Evolutionary conservation across 306 rosid species (phyloP).

Genomic region (Mimosa pudica): DNA sequence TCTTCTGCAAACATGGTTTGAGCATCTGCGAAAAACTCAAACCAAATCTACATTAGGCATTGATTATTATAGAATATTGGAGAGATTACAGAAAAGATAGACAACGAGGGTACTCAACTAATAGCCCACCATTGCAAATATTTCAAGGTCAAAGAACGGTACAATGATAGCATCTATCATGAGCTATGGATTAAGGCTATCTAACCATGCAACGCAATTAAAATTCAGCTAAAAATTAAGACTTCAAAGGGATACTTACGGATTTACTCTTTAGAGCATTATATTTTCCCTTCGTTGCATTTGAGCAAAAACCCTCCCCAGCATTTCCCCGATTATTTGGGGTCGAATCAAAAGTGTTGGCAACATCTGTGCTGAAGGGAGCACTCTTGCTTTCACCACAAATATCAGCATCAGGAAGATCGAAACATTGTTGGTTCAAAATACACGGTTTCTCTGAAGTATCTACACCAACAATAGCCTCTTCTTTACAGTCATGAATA

Average conservation of each 20-base stretch:
- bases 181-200: conserved; percentile 10
- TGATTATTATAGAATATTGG: not conserved
- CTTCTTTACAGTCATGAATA: conserved; percentile 1
- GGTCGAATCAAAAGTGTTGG: conserved; percentile 25
- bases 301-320: conserved; percentile 20
- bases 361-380: not conserved
- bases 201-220: conserved; percentile 9
- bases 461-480: conserved; percentile 23
- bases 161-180: not conserved
- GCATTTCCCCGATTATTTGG: conserved; percentile 24
- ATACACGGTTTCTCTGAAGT: conserved; percentile 20
- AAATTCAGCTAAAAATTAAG: conserved; percentile 23
- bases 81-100: not conserved
- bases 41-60: conserved; percentile 19
- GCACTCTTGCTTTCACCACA: conserved; percentile 23
- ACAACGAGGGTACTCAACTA: not conserved
- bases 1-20: conserved; percentile 56
- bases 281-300: conserved; percentile 28
- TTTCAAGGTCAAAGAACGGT: not conserved
- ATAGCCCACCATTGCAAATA: not conserved
- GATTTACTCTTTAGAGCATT: conserved; percentile 37
- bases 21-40: conserved; percentile 52
- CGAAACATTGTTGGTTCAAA: conserved; percentile 22
- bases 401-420: conserved; percentile 43
- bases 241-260: conserved; percentile 41